phyloP scores from a whole-genome alignment of 2,329 filamentous ascomycete species.

The Neofusicoccum parvum region DNA sequence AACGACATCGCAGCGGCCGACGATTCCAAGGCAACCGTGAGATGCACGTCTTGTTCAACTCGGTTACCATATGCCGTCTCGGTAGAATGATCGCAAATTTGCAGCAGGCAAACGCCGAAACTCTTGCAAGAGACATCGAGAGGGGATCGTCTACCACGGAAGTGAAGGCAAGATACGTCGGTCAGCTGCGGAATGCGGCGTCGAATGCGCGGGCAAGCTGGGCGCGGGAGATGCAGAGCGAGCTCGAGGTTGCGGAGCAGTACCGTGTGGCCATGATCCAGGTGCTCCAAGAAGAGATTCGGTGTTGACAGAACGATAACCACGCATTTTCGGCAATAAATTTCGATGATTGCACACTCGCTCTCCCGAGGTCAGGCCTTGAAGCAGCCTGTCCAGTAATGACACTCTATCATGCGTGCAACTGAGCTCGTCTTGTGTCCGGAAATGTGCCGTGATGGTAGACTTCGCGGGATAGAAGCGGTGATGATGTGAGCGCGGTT shows the following conservation, averaged over 20 bases:
- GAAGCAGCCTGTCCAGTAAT: no score
- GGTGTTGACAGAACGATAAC: background rate
- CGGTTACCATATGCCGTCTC: background rate
- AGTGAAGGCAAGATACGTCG: background rate
- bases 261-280: conserved; percentile 4
- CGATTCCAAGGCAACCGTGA: background rate
- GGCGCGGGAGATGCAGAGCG: conserved; percentile 11
- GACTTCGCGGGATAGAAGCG: no score
- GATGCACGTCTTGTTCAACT: conserved; percentile 6
- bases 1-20: background rate
- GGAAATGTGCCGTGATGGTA: no score
- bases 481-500: no score
- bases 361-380: no score
- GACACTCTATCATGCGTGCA: no score
- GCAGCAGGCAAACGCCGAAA: background rate
- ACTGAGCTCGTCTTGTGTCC: no score
- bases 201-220: background rate
- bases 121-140: background rate
- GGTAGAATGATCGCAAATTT: background rate
- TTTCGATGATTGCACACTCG: no score
- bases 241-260: conserved; percentile 1
- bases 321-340: background rate
- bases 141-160: background rate
- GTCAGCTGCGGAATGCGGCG: background rate
- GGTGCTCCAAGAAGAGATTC: conserved; percentile 1